Percentiles rank a stretch among this genome's conserved stretches.
These are phyloP conservation scores for Truncatella angustata DNA, from an alignment of 2,329 filamentous ascomycete species.

Conservation along the genomic window DNA sequence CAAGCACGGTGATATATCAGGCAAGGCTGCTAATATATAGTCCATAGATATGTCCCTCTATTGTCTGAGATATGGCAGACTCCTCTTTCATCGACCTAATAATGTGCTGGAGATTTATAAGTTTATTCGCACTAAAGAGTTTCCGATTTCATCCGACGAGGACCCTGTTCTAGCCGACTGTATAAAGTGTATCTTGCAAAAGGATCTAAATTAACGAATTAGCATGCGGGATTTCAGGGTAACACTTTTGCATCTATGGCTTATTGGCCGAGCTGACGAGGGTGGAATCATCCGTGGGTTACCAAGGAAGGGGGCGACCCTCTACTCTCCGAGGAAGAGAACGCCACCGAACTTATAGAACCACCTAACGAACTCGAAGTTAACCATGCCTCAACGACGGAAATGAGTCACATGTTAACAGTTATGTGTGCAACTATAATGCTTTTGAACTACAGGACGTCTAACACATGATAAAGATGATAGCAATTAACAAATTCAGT, in stretches of 20 bases:
- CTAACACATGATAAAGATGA: slow-evolving; percentile 57
- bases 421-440: slow-evolving; percentile 57
- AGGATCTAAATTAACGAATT: slow-evolving; percentile 80
- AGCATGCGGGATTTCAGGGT: slow-evolving; percentile 80
- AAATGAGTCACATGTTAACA: slow-evolving; percentile 81
- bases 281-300: slow-evolving; percentile 87
- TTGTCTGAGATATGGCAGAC: slow-evolving; percentile 82
- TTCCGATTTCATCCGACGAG: slow-evolving; percentile 61
- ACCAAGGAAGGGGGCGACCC: slow-evolving; percentile 76
- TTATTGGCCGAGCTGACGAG: slow-evolving; percentile 18
- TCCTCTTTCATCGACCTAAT: slow-evolving; percentile 81
- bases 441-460: no score
- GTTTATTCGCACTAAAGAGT: slow-evolving; percentile 72
- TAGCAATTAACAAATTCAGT: slow-evolving; percentile 89
- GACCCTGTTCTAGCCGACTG: slow-evolving; percentile 72
- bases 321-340: slow-evolving; percentile 79
- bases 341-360: slow-evolving; percentile 77
- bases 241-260: slow-evolving; percentile 32
- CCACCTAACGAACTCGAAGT: slow-evolving; percentile 88
- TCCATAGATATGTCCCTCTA: slow-evolving; percentile 96
- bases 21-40: slow-evolving; percentile 92
- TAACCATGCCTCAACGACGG: slow-evolving; percentile 84
- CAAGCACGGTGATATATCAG: slow-evolving; percentile 83
- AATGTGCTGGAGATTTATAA: slow-evolving; percentile 86
- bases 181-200: slow-evolving; percentile 73